phyloP scores from a whole-genome alignment of 2,329 filamentous ascomycete genomes.

The Pseudopyricularia cyperi region DNA sequence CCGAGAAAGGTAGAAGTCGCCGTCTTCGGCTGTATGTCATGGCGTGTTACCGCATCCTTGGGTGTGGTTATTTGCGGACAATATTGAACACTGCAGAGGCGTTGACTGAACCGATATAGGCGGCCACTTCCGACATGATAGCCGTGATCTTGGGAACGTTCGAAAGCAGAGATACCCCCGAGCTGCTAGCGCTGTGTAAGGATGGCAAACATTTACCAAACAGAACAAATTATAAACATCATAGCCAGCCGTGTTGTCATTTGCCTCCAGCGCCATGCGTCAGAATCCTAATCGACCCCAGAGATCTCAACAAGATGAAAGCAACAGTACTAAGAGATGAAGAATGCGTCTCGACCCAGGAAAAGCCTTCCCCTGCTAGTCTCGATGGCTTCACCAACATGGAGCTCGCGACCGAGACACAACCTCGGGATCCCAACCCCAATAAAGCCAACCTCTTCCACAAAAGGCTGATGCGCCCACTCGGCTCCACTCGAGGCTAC shows the following conservation, averaged over 20 bases:
- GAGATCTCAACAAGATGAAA: background rate
- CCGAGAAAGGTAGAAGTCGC: background rate
- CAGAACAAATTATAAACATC: background rate
- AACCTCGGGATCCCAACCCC: background rate
- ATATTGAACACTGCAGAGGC: background rate
- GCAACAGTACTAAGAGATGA: background rate
- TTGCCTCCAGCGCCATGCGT: no score
- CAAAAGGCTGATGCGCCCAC: conserved; percentile 5
- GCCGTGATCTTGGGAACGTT: background rate
- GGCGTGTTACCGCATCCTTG: background rate
- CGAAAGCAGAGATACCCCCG: background rate
- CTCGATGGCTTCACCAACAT: background rate
- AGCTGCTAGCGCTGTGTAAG: background rate
- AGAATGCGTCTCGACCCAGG: background rate
- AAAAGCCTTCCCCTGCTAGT: background rate
- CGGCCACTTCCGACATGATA: no score
- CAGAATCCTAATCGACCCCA: no score
- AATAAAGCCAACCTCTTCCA: background rate
- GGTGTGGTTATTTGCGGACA: background rate
- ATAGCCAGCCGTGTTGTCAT: background rate
- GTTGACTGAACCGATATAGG: background rate
- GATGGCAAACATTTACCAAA: background rate
- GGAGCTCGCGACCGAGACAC: background rate
- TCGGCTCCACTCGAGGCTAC: conserved; percentile 44
- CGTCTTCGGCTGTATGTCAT: background rate